phyloP scores from a whole-genome alignment of 495 filamentous ascomycete genomes.

The Hypoxylon lenormandii region DNA sequence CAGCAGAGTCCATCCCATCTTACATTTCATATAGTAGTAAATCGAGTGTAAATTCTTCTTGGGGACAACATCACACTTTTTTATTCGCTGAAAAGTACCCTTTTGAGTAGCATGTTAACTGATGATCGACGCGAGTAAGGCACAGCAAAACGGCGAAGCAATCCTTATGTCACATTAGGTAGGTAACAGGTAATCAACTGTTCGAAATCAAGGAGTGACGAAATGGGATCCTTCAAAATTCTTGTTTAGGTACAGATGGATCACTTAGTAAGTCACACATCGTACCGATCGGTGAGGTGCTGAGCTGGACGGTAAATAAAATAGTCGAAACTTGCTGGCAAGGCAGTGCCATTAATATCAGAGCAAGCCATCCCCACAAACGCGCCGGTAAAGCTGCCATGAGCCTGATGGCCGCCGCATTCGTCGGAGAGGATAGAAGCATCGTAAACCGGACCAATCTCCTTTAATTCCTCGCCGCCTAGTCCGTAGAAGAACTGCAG shows the following conservation, averaged over 20 bases:
- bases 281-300: slow-evolving; percentile 63
- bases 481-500: slow-evolving; percentile 67
- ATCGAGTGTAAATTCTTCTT: slow-evolving; percentile 2
- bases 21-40: not conserved
- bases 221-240: no score
- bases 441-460: slow-evolving; percentile 65
- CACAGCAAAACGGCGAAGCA: slow-evolving; percentile 10
- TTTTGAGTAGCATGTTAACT: not conserved
- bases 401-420: slow-evolving; percentile 67
- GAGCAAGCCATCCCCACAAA: slow-evolving; percentile 68
- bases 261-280: slow-evolving; percentile 35
- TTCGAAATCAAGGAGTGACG: no score
- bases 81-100: not conserved
- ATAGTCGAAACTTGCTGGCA: slow-evolving; percentile 63
- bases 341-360: slow-evolving; percentile 64
- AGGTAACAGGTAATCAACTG: no score
- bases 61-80: not conserved
- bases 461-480: slow-evolving; percentile 58
- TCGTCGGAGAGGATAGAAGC: slow-evolving; percentile 67
- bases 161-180: slow-evolving; percentile 4
- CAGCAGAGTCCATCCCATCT: not conserved
- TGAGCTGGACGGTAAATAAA: slow-evolving; percentile 63
- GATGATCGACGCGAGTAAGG: slow-evolving; percentile 6
- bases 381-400: slow-evolving; percentile 69
- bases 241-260: no score